Percentiles rank a stretch among this genome's conserved stretches.
phyloP scores from a whole-genome alignment of 768 basidiomycete genomes.

The Sporobolomyces phaffii region DNA sequence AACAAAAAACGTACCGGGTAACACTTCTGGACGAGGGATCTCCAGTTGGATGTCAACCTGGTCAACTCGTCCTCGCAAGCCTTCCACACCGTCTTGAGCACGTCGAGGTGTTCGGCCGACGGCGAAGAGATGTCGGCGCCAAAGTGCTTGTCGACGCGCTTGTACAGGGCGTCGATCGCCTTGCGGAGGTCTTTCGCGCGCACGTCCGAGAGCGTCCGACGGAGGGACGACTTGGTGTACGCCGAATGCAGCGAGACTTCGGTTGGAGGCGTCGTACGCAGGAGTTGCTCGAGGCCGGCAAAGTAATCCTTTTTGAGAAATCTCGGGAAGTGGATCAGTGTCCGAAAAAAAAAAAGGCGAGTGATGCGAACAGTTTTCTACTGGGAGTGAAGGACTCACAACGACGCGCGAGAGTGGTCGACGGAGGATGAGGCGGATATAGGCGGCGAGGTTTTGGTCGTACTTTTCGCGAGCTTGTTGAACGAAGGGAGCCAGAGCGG shows the following conservation, averaged over 20 bases:
- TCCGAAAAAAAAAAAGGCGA: too few relatives aligned
- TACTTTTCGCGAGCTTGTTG: constrained; percentile 74
- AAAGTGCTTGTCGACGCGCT: constrained; percentile 94
- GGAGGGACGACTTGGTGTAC: constrained; percentile 71
- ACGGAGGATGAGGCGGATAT: constrained; percentile 78
- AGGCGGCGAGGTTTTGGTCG: constrained; percentile 78
- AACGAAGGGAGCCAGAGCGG: constrained; percentile 59
- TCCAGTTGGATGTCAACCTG: constrained; percentile 64
- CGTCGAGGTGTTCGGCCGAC: constrained; percentile 42
- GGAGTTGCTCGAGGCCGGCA: constrained; percentile 79
- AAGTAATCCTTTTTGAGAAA: constrained; percentile 96
- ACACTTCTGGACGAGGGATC: constrained; percentile 64
- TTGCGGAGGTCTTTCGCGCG: constrained; percentile 84
- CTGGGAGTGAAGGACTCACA: constrained; percentile 48
- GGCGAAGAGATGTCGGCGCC: constrained; percentile 55
- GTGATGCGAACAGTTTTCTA: too few relatives aligned
- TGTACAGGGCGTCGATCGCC: constrained; percentile 73
- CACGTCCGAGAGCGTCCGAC: constrained; percentile 77
- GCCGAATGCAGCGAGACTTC: constrained; percentile 69
- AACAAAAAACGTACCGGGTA: constrained; percentile 57
- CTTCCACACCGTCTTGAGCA: constrained; percentile 80
- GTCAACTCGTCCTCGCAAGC: constrained; percentile 79
- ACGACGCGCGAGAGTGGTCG: constrained; percentile 80
- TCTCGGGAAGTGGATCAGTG: too few relatives aligned
- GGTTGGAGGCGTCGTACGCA: constrained; percentile 68